These are phyloP conservation scores for Fusarium algeriense DNA, from an alignment of 2,329 filamentous ascomycete genomes.

Conservation along the genomic window DNA sequence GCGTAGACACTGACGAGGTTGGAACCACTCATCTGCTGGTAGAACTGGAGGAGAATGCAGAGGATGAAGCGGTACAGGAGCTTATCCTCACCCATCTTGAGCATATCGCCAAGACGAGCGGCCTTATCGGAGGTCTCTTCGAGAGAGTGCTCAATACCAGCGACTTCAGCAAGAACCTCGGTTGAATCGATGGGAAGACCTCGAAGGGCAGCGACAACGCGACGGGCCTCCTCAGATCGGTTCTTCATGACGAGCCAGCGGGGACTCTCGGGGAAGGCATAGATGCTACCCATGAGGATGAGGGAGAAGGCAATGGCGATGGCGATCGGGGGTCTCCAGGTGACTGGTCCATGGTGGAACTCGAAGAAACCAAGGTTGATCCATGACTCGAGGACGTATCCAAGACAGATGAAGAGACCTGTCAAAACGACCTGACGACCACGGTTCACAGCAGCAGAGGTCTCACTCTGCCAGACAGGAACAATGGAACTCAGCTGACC, in stretches of 20 bases:
- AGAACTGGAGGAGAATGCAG: conserved; percentile 51
- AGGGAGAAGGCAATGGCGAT: conserved; percentile 51
- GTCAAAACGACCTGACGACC: conserved; percentile 62
- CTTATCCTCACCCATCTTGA: conserved; percentile 64
- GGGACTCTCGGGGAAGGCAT: conserved; percentile 53
- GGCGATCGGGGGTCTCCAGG: conserved; percentile 57
- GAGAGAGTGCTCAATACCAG: conserved; percentile 62
- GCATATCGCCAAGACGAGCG: conserved; percentile 57
- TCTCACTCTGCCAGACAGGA: conserved; percentile 68
- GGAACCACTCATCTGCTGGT: conserved; percentile 48
- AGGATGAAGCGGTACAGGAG: conserved; percentile 59
- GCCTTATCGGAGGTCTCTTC: conserved; percentile 56
- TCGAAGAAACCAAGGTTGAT: conserved; percentile 59
- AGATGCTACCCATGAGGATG: conserved; percentile 51
- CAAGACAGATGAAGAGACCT: conserved; percentile 62
- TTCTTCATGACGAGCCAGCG: conserved; percentile 54
- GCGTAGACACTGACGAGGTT: conserved; percentile 50
- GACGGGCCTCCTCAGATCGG: conserved; percentile 48
- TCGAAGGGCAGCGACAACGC: conserved; percentile 55
- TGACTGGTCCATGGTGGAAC: conserved; percentile 40
- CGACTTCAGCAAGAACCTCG: conserved; percentile 57
- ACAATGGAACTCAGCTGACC: conserved; percentile 65
- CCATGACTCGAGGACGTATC: conserved; percentile 58
- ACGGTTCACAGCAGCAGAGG: conserved; percentile 62
- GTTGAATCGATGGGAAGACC: conserved; percentile 54